Evolutionary conservation across 176 grass and related monocot species (phyloP).

Genomic region (Ensete glaucum): DNA sequence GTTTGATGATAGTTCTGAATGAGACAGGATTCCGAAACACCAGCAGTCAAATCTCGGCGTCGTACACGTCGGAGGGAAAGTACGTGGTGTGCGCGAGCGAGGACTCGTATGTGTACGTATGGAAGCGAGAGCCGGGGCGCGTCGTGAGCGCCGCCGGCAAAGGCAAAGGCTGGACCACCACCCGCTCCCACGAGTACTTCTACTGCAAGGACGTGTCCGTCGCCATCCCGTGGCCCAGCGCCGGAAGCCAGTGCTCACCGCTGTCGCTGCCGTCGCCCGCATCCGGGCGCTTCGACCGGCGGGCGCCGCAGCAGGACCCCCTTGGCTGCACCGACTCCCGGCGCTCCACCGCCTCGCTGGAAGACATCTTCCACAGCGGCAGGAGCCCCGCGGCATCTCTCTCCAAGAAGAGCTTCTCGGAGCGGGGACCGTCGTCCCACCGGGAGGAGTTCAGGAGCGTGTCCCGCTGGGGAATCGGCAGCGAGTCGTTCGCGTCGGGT

Average conservation of each 20-base stretch:
- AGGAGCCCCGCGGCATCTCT: conserved; percentile 19
- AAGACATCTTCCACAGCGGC: conserved; percentile 14
- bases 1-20: neutral
- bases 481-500: conserved; percentile 18
- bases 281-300: neutral
- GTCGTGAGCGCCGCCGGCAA: conserved; percentile 29
- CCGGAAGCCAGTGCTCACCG: conserved; percentile 27
- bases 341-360: neutral
- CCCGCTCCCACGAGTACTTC: conserved; percentile 81
- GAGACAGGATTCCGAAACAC: conserved; percentile 81
- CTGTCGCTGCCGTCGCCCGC: neutral
- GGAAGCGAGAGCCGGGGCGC: conserved; percentile 36
- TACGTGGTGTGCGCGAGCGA: conserved; percentile 71
- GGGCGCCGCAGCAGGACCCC: neutral
- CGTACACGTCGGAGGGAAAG: conserved; percentile 59
- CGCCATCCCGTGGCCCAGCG: conserved; percentile 61
- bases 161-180: conserved; percentile 57
- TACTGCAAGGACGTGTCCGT: conserved; percentile 74
- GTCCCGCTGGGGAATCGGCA: neutral
- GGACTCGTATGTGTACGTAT: conserved; percentile 89
- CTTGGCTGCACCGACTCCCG: neutral
- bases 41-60: conserved; percentile 84
- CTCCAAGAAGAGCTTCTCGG: conserved; percentile 17
- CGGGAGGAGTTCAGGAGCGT: neutral
- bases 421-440: neutral